phyloP scores from a whole-genome alignment of 129 eudicot genomes.

The Escallonia herrerae region DNA sequence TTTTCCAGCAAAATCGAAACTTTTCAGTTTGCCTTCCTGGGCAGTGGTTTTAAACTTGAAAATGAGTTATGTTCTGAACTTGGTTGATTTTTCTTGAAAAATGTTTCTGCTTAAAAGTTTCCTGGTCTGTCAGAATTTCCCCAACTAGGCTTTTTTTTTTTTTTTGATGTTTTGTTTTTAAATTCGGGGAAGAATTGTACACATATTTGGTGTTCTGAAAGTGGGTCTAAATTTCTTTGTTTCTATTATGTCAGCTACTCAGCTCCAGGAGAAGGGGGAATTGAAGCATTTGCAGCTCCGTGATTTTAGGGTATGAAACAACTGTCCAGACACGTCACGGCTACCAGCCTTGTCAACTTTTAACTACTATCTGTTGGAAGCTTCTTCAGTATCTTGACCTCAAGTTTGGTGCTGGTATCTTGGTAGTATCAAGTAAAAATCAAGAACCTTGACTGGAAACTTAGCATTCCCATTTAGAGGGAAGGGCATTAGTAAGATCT shows the following conservation, averaged over 20 bases:
- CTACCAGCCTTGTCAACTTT: constrained; percentile 17
- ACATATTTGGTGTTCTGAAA: constrained; percentile 8
- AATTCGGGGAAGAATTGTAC: neutral
- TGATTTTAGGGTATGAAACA: constrained; percentile 13
- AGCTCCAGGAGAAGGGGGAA: constrained; percentile 32
- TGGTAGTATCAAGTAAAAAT: constrained; percentile 1
- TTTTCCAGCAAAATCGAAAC: neutral
- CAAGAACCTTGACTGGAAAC: constrained; percentile 24
- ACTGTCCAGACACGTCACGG: constrained; percentile 7
- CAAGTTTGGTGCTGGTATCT: constrained; percentile 5
- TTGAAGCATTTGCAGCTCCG: constrained; percentile 9
- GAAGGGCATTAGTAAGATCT: neutral
- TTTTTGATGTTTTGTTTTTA: neutral
- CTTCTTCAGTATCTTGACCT: constrained; percentile 32
- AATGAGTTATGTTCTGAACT: neutral
- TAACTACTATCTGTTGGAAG: constrained; percentile 15
- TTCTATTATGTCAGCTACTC: constrained; percentile 1
- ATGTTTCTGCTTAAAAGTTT: constrained; percentile 2
- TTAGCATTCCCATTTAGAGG: constrained; percentile 4
- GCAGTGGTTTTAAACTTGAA: too few relatives aligned
- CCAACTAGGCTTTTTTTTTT: constrained; percentile 11
- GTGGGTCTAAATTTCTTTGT: constrained; percentile 1
- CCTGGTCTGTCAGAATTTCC: constrained; percentile 11
- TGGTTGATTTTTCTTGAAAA: neutral
- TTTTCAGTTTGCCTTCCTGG: neutral